Conservation (phyloP, 2,329 filamentous ascomycete species). For the Volutella citrinella region DNA sequence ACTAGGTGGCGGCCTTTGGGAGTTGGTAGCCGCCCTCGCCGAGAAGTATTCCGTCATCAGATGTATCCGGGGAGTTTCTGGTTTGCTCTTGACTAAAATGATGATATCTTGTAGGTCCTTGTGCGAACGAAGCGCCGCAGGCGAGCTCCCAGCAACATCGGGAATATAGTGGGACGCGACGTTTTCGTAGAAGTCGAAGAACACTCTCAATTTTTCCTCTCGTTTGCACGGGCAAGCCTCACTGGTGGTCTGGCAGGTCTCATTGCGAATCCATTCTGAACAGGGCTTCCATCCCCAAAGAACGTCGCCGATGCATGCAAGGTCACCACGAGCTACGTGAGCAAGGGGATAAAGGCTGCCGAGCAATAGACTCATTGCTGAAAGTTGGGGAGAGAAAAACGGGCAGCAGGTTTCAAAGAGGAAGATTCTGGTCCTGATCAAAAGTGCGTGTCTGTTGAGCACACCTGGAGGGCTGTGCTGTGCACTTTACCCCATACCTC, state of each 20-base stretch:
- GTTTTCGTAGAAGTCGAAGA: slow-evolving; percentile 8
- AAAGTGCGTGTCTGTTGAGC: too few species aligned
- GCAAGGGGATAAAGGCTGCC: not conserved
- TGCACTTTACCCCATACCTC: too few species aligned
- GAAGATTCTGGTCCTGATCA: too few species aligned
- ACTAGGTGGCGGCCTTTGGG: not conserved
- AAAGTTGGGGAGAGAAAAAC: too few species aligned
- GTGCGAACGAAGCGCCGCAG: slow-evolving; percentile 4
- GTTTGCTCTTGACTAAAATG: not conserved
- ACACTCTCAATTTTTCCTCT: slow-evolving; percentile 1
- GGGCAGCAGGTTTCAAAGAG: too few species aligned
- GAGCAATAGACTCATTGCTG: too few species aligned
- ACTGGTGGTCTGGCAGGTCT: not conserved
- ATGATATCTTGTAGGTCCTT: slow-evolving; percentile 5
- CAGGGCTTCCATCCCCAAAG: not conserved
- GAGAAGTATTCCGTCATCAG: too few species aligned
- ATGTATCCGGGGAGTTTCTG: not conserved
- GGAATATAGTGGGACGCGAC: slow-evolving; percentile 4
- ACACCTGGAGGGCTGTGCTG: too few species aligned
- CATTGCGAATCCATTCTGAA: not conserved
- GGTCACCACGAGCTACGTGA: not conserved
- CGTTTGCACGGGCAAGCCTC: slow-evolving; percentile 3
- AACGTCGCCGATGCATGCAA: not conserved
- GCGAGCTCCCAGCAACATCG: not conserved
- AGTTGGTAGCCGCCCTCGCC: too few species aligned